phyloP scores from a whole-genome alignment of 2,329 filamentous ascomycete genomes.

The Aspergillus proliferans region DNA sequence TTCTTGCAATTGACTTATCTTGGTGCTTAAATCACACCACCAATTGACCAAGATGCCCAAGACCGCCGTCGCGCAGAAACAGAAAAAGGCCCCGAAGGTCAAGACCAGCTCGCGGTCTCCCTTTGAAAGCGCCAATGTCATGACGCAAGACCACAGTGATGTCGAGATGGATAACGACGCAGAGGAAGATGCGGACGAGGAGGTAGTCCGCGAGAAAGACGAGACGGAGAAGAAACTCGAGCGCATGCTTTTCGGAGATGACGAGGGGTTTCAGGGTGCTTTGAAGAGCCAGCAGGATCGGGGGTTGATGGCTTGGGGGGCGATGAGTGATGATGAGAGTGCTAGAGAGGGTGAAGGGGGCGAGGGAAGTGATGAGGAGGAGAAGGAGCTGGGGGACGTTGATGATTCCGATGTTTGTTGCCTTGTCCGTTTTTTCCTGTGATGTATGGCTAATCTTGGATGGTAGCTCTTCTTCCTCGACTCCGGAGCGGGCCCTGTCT shows the following conservation, averaged over 20 bases:
- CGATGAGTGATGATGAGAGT: conserved; percentile 20
- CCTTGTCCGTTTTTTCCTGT: neutral
- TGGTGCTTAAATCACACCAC: neutral
- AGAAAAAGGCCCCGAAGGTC: conserved; percentile 22
- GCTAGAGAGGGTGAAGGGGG: conserved; percentile 19
- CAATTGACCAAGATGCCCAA: conserved; percentile 19
- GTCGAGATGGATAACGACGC: conserved; percentile 22
- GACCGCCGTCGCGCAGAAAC: conserved; percentile 15
- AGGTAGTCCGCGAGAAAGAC: conserved; percentile 58
- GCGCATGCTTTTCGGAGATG: conserved; percentile 80
- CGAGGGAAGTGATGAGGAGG: conserved; percentile 44
- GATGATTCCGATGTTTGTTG: conserved; percentile 64
- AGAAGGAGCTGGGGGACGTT: conserved; percentile 54
- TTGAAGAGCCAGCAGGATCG: conserved; percentile 55
- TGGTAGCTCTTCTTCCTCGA: conserved; percentile 73
- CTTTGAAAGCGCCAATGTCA: conserved; percentile 15
- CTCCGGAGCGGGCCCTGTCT: conserved; percentile 47
- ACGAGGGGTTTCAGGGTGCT: conserved; percentile 70
- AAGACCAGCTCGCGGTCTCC: conserved; percentile 17
- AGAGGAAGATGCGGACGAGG: conserved; percentile 17
- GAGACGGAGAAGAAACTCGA: conserved; percentile 80
- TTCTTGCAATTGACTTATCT: neutral
- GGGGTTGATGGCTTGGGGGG: conserved; percentile 33
- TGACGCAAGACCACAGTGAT: conserved; percentile 13
- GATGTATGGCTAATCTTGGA: neutral